A percentile compares a stretch with the other conserved stretches of the same genome.
Conservation (phyloP, 306 rosid genomes). For the Trifolium fragiferum region DNA sequence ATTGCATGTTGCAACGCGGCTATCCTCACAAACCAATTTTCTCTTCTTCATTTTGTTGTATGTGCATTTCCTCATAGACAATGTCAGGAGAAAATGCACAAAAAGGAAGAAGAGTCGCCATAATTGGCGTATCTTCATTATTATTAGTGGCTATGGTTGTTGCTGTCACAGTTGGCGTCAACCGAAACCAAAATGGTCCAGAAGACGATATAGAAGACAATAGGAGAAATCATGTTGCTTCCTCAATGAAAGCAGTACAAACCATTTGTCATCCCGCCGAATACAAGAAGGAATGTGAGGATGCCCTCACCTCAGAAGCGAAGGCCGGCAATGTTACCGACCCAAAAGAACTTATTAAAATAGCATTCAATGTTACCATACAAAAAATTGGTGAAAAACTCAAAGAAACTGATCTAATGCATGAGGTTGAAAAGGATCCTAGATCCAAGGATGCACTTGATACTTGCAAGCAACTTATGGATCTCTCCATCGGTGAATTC, state of each 20-base stretch:
- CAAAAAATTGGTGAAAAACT: slow-evolving; percentile 38
- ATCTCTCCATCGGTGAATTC: slow-evolving; percentile 54
- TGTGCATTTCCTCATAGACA: background rate
- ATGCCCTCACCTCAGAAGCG: background rate
- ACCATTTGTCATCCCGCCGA: slow-evolving; percentile 61
- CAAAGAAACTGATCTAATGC: slow-evolving; percentile 40
- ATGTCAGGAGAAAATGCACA: slow-evolving; percentile 14
- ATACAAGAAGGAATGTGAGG: slow-evolving; percentile 49
- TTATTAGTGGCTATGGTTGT: slow-evolving; percentile 24
- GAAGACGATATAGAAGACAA: background rate
- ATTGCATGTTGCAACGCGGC: background rate
- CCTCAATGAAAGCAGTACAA: slow-evolving; percentile 15
- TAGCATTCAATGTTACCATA: slow-evolving; percentile 51
- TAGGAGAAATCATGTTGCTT: background rate
- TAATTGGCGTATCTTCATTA: background rate
- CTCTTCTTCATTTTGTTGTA: background rate
- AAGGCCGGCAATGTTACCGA: slow-evolving; percentile 17
- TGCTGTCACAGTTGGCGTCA: background rate
- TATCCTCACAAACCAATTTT: background rate
- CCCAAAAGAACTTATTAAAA: slow-evolving; percentile 37
- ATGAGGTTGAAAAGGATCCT: slow-evolving; percentile 61
- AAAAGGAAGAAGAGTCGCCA: background rate
- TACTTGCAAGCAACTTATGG: slow-evolving; percentile 63
- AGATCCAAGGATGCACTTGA: slow-evolving; percentile 67
- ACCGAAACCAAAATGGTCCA: background rate